A percentile compares a stretch with the other conserved stretches of the same genome.
Conservation (phyloP, 495 filamentous ascomycete genomes). For the Podospora anserina region DNA sequence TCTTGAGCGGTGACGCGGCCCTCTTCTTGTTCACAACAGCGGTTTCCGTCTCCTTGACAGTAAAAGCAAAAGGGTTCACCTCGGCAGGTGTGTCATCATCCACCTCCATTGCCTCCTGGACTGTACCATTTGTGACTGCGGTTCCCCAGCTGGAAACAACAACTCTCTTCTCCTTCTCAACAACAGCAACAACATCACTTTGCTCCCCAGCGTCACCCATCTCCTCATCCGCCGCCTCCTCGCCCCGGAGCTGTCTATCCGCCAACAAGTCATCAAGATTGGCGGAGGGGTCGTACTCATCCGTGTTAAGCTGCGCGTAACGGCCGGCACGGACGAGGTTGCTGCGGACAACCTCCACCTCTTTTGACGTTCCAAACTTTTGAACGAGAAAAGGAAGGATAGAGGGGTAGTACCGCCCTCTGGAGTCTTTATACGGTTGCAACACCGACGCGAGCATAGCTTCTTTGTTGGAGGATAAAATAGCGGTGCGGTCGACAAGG, state of each 20-base stretch:
- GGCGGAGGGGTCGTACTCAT: slow-evolving; percentile 30
- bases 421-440: slow-evolving; percentile 62
- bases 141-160: slow-evolving; percentile 1
- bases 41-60: slow-evolving; percentile 3
- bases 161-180: slow-evolving; percentile 16
- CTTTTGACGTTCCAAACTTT: slow-evolving; percentile 54
- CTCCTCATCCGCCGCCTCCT: slow-evolving; percentile 22
- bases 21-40: neutral
- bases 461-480: slow-evolving; percentile 60
- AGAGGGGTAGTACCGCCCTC: slow-evolving; percentile 58
- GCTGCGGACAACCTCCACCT: slow-evolving; percentile 63
- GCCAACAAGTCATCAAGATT: slow-evolving; percentile 12
- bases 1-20: slow-evolving; percentile 37
- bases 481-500: slow-evolving; percentile 73
- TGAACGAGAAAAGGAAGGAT: slow-evolving; percentile 73
- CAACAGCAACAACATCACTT: slow-evolving; percentile 17
- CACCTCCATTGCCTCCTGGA: slow-evolving; percentile 14
- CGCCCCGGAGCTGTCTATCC: neutral
- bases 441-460: slow-evolving; percentile 77
- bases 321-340: slow-evolving; percentile 41
- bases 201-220: slow-evolving; percentile 27
- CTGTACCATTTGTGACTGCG: neutral
- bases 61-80: slow-evolving; percentile 20
- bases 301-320: slow-evolving; percentile 41
- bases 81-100: slow-evolving; percentile 1